These are phyloP conservation scores for Boletus subcaerulescens DNA, from an alignment of 768 basidiomycete genomes.

Conservation along the genomic window DNA sequence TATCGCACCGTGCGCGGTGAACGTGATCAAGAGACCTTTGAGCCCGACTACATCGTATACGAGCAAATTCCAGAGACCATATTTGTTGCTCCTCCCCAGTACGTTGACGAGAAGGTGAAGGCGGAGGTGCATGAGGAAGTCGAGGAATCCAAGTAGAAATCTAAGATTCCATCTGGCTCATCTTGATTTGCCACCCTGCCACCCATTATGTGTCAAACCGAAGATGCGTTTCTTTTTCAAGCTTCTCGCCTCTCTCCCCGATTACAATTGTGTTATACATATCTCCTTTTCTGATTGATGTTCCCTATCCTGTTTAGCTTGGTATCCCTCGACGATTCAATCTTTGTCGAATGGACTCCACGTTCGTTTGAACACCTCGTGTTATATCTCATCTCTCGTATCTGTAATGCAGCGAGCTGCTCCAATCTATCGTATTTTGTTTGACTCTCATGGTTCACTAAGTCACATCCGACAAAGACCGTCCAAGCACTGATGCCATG, in stretches of 20 bases:
- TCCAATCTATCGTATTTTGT: neutral
- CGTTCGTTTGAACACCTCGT: constrained; percentile 20
- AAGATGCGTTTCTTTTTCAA: neutral
- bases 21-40: constrained; percentile 41
- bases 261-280: constrained; percentile 6
- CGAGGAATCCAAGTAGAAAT: constrained; percentile 18
- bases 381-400: constrained; percentile 12
- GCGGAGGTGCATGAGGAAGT: constrained; percentile 9
- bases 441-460: neutral
- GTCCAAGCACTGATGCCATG: too few relatives aligned
- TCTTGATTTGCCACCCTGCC: neutral
- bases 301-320: constrained; percentile 2
- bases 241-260: neutral
- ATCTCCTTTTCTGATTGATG: constrained; percentile 2
- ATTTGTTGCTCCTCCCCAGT: constrained; percentile 53
- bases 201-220: neutral
- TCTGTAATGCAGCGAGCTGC: neutral
- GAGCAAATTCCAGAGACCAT: constrained; percentile 48
- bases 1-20: constrained; percentile 54
- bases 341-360: constrained; percentile 11
- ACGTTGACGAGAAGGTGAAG: constrained; percentile 54
- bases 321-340: neutral
- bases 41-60: constrained; percentile 40
- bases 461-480: too few relatives aligned
- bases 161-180: neutral